A percentile compares a stretch with the other conserved stretches of the same genome.
These are phyloP conservation scores for Pythium guiyangense DNA, from an alignment of 352 stramenopile genomes.

Conservation along the genomic window DNA sequence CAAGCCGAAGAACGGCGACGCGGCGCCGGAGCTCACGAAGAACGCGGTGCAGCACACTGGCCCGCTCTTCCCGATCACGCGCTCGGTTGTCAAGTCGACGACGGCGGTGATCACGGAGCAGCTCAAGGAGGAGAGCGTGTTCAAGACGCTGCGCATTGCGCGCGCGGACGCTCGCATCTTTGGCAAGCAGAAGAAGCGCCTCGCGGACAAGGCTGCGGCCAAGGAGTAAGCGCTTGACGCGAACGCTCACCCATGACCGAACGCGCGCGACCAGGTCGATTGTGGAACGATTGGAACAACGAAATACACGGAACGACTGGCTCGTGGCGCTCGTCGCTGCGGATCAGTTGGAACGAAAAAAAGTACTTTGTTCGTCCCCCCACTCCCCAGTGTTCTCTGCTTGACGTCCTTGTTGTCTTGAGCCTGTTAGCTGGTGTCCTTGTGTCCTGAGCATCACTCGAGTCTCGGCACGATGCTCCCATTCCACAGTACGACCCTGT, in stretches of 20 bases:
- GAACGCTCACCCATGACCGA: neutral
- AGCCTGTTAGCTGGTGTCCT: neutral
- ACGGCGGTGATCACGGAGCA: conserved; percentile 81
- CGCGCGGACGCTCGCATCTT: conserved; percentile 83
- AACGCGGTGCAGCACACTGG: conserved; percentile 90
- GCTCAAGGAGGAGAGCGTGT: conserved; percentile 84
- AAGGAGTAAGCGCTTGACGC: conserved; percentile 61
- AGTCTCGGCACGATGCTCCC: no score
- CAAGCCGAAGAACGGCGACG: conserved; percentile 95
- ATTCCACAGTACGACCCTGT: no score
- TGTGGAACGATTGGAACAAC: conserved; percentile 62
- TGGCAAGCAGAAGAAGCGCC: conserved; percentile 88
- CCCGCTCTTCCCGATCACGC: conserved; percentile 72
- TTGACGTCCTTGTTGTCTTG: neutral
- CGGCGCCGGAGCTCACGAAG: conserved; percentile 86
- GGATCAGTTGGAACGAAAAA: conserved; percentile 14
- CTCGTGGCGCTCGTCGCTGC: neutral
- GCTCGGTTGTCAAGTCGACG: conserved; percentile 72
- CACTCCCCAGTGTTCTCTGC: no score
- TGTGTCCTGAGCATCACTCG: no score
- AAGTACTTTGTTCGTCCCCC: no score
- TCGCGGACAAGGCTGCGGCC: conserved; percentile 82
- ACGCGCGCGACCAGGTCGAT: conserved; percentile 28
- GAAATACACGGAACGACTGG: neutral
- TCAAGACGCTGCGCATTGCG: conserved; percentile 79